Evolutionary conservation across 306 rosid genomes (phyloP).

Genomic region (Cicer cuneatum): DNA sequence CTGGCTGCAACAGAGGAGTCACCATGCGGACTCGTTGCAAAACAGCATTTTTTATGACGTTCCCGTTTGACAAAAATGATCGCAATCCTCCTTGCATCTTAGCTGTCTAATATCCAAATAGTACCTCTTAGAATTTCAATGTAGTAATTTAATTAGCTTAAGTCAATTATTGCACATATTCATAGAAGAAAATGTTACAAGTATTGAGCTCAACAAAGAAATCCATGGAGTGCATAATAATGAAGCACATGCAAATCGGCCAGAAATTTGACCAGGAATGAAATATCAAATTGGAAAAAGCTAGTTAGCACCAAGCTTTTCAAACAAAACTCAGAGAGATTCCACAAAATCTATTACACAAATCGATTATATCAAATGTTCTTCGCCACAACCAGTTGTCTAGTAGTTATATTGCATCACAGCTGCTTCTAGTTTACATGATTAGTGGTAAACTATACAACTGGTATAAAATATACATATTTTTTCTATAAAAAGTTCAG

Average conservation of each 20-base stretch:
- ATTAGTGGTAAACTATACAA: neutral
- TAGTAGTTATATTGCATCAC: constrained; percentile 1
- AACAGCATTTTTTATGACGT: constrained; percentile 71
- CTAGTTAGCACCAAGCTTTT: neutral
- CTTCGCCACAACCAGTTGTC: constrained; percentile 12
- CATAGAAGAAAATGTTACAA: constrained; percentile 14
- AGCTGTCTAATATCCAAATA: constrained; percentile 49
- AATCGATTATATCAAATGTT: neutral
- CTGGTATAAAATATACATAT: neutral
- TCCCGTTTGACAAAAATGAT: constrained; percentile 67
- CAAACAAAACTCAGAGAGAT: neutral
- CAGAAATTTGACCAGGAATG: neutral
- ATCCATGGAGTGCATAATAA: constrained; percentile 13
- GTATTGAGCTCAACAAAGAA: constrained; percentile 24
- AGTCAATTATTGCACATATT: constrained; percentile 3
- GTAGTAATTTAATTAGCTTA: neutral
- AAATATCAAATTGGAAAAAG: constrained; percentile 9
- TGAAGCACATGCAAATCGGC: neutral
- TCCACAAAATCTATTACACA: constrained; percentile 2
- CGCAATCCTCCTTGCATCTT: constrained; percentile 86
- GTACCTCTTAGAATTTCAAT: constrained; percentile 27
- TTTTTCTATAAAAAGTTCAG: neutral
- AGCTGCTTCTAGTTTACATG: constrained; percentile 1
- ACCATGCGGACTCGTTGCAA: constrained; percentile 75
- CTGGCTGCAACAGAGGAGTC: constrained; percentile 79